Evolutionary conservation across 2,329 filamentous ascomycete species (phyloP), one percentile per base, ranked within the genome.

Genomic region (Stachybotrys elegans): DNA sequence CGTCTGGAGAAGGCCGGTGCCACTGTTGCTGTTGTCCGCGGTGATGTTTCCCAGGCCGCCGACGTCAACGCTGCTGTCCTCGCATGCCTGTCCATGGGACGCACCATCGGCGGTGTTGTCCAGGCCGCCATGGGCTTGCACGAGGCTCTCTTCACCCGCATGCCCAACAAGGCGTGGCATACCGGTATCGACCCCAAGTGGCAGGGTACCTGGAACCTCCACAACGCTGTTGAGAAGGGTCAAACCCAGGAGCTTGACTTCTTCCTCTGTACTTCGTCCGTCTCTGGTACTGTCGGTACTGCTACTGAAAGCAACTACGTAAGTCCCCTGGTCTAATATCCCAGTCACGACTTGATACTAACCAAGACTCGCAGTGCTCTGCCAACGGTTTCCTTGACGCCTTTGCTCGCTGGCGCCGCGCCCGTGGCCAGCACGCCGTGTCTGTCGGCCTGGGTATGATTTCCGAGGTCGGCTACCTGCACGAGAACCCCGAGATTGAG

Each of bases 401-500:
- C n/a, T 40, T 40, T 40, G 38, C 38, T 8, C 38, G 23, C 11
- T 23, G 19, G 11, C 38, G 21, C 4, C 22, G 38, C 22, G 38
- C 38, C 16, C 22, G 47, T 40, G 36, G 21, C 23, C 34, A 35
- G 12, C 23, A 38, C 19, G 59, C 57, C 3, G 49, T 56, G 0
- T 25, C 38, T 4, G 7, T 40, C 4, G 38, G 38, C 14, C 13
- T 40, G 12, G 38, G 38, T 12, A 40, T 40, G 38, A 40, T 40
- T 9, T 40, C 38, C 8, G 38, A 40, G 17, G 38, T 40, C 8
- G 38, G 38, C 21, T 2, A 61, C 57, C 4, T 48, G 52, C 52
- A 58, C 40, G 61, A 67, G 17, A 58, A 64, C 35, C 56, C 55
- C 0, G 57, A 62, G 4, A 57, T 68, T 17, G 62, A 67, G 47